phyloP scores from a whole-genome alignment of 2,329 filamentous ascomycete genomes.

The Aspergillus bombycis region DNA sequence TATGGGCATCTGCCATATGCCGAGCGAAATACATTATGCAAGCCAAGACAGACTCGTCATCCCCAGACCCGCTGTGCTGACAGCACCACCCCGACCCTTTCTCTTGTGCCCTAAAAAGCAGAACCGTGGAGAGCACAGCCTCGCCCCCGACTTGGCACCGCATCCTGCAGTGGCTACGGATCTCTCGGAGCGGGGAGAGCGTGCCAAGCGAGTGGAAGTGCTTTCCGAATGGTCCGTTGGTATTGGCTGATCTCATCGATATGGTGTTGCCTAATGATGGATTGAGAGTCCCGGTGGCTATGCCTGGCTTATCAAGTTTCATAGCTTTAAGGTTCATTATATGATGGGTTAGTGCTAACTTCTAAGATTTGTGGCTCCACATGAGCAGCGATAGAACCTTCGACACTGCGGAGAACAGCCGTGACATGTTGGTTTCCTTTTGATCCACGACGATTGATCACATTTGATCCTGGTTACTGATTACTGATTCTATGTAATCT shows the following conservation, averaged over 20 bases:
- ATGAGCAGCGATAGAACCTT: not conserved
- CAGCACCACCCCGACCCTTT: not conserved
- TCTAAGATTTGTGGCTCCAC: not conserved
- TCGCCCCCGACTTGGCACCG: not conserved
- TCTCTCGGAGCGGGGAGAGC: not conserved
- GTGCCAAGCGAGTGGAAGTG: not conserved
- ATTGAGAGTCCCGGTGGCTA: not conserved
- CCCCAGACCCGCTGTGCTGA: not conserved
- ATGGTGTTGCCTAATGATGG: not conserved
- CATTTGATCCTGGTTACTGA: not conserved
- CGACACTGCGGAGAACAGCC: not conserved
- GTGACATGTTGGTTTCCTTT: accelerated
- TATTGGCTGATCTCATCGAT: not conserved
- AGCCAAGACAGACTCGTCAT: constrained; percentile 5
- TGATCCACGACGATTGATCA: accelerated
- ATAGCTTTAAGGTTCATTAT: not conserved
- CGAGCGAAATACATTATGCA: not conserved
- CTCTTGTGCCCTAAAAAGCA: not conserved
- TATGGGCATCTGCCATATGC: not conserved
- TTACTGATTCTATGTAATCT: accelerated
- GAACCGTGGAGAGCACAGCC: not conserved
- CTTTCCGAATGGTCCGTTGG: not conserved
- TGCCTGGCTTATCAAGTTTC: not conserved
- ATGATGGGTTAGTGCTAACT: not conserved
- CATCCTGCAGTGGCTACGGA: not conserved